Evolutionary conservation across 225 moss, liverwort and hornwort species (phyloP).

Genomic region (Rhytidiadelphus loreus): DNA sequence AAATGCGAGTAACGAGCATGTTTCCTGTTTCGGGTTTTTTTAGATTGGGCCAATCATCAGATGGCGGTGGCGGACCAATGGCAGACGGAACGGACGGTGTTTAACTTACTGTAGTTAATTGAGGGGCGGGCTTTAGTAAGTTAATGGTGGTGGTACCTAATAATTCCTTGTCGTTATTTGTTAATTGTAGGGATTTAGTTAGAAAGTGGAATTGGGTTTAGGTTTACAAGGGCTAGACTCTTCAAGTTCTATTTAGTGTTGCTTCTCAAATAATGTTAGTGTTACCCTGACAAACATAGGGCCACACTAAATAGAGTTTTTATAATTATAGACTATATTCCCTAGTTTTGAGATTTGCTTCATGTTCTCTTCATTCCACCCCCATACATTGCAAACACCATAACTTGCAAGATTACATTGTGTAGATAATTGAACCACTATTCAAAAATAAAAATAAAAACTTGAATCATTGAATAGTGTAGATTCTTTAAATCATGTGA

Average conservation of each 20-base stretch:
- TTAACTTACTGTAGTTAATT: too few relatives aligned
- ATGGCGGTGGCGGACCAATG: not conserved
- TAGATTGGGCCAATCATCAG: not conserved
- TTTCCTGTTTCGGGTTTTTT: not conserved
- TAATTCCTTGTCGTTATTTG: not conserved
- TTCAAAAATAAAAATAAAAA: too few relatives aligned
- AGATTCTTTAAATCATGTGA: fast-evolving
- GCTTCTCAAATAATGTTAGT: not conserved
- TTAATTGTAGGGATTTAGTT: too few relatives aligned
- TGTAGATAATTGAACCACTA: too few relatives aligned
- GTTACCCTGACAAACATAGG: fast-evolving
- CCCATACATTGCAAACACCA: not conserved
- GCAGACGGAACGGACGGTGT: not conserved
- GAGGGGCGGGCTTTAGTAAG: too few relatives aligned
- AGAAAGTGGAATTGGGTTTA: not conserved
- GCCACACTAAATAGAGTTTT: not conserved
- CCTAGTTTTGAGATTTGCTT: not conserved
- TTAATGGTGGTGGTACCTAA: not conserved
- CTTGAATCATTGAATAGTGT: not conserved
- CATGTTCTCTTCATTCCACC: not conserved
- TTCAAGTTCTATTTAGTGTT: too few relatives aligned
- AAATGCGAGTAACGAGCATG: not conserved
- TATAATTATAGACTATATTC: too few relatives aligned
- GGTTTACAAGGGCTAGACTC: too few relatives aligned
- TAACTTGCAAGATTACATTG: too few relatives aligned